phyloP scores from a whole-genome alignment of 768 basidiomycete species.

The Lyophyllum shimeji region DNA sequence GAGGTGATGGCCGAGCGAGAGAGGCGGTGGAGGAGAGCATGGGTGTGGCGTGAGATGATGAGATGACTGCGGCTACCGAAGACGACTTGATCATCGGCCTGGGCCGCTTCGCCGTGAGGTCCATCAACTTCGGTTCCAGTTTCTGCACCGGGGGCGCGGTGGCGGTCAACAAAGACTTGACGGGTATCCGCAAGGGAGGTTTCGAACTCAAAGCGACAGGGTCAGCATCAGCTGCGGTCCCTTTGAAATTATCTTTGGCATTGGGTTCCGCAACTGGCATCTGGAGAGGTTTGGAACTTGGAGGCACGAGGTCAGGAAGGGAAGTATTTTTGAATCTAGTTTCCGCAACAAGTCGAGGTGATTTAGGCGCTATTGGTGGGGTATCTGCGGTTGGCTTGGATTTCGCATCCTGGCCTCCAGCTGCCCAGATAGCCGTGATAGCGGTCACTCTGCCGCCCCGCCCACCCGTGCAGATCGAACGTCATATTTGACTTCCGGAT shows the following conservation, averaged over 20 bases:
- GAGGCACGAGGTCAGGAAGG: neutral
- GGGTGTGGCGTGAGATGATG: conserved; percentile 72
- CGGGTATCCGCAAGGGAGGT: neutral
- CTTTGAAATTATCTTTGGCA: too few relatives aligned
- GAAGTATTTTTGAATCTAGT: neutral
- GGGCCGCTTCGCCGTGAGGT: conserved; percentile 23
- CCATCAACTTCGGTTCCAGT: conserved; percentile 13
- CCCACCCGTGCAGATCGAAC: conserved; percentile 74
- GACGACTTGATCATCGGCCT: conserved; percentile 54
- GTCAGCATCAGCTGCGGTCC: too few relatives aligned
- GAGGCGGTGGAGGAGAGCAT: conserved; percentile 77
- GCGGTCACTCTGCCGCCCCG: conserved; percentile 72
- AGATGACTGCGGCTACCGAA: conserved; percentile 67
- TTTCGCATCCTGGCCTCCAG: conserved; percentile 33
- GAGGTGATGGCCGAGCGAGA: conserved; percentile 50
- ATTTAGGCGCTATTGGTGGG: neutral
- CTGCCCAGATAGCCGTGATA: conserved; percentile 74
- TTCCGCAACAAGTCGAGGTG: neutral
- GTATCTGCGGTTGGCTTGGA: neutral
- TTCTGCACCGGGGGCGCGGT: conserved; percentile 14
- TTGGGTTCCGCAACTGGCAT: too few relatives aligned
- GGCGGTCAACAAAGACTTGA: conserved; percentile 6
- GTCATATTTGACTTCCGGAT: conserved; percentile 66
- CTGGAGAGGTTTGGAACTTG: conserved; percentile 1
- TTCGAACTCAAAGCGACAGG: neutral